These are phyloP conservation scores for Monosporozyma yasuniensis DNA, from an alignment of 805 yeast genomes.

Conservation along the genomic window DNA sequence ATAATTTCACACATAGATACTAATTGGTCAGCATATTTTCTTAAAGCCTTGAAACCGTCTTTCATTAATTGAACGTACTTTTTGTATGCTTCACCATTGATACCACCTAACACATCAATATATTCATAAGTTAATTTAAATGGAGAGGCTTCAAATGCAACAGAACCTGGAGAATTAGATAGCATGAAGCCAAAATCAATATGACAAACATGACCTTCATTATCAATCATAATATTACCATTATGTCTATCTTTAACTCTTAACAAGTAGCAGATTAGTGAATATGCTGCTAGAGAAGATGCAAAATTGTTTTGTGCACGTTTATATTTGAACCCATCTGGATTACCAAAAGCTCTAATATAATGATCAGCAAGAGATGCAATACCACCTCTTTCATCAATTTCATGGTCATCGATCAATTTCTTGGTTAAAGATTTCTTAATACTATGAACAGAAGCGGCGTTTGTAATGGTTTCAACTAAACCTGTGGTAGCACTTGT, in stretches of 20 bases:
- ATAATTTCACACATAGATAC: slow-evolving; percentile 82
- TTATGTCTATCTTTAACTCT: slow-evolving; percentile 96
- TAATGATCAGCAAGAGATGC: slow-evolving; percentile 76
- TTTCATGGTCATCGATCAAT: slow-evolving; percentile 52
- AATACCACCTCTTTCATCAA: slow-evolving; percentile 55
- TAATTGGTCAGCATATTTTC: slow-evolving; percentile 66
- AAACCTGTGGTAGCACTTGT: slow-evolving; percentile 87
- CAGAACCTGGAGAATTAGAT: slow-evolving; percentile 93
- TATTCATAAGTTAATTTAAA: slow-evolving; percentile 88
- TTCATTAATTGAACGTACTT: slow-evolving; percentile 57
- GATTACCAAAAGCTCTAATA: slow-evolving; percentile 61
- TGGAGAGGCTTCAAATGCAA: slow-evolving; percentile 96
- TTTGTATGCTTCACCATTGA: slow-evolving; percentile 49
- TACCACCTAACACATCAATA: slow-evolving; percentile 79
- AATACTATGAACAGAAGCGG: slow-evolving; percentile 86
- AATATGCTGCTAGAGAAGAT: slow-evolving; percentile 80
- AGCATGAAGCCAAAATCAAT: slow-evolving; percentile 92
- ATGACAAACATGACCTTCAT: slow-evolving; percentile 89
- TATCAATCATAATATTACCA: slow-evolving; percentile 94
- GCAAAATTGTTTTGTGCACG: slow-evolving; percentile 82
- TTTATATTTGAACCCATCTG: slow-evolving; percentile 43
- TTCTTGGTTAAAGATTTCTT: slow-evolving; percentile 83
- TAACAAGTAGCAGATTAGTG: slow-evolving; percentile 77
- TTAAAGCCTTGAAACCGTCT: slow-evolving; percentile 61
- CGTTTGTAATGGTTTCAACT: slow-evolving; percentile 94